These are phyloP conservation scores for Hyphopichia khmerensis DNA, from an alignment of 1,139 yeast genomes.

Conservation along the genomic window DNA sequence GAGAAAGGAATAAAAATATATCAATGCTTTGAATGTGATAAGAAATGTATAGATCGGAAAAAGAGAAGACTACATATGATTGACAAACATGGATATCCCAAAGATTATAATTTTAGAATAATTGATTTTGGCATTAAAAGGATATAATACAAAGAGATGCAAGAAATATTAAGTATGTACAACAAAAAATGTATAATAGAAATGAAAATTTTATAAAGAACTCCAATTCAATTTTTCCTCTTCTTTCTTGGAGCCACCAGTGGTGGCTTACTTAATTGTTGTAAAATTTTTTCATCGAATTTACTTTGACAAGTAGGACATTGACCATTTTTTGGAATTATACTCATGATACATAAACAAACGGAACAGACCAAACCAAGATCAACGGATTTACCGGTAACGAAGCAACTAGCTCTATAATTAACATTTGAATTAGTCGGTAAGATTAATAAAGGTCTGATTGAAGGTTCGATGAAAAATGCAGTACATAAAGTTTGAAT, in stretches of 20 bases:
- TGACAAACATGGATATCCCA: slow-evolving; percentile 50
- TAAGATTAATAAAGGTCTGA: slow-evolving; percentile 69
- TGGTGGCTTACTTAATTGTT: slow-evolving; percentile 50
- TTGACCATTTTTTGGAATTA: slow-evolving; percentile 54
- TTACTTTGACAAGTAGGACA: slow-evolving; percentile 54
- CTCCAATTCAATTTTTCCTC: slow-evolving; percentile 25
- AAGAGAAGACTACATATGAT: slow-evolving; percentile 48
- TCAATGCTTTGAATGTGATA: slow-evolving; percentile 44
- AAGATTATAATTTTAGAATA: slow-evolving; percentile 36
- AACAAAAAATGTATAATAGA: too few relatives aligned
- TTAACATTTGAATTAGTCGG: slow-evolving; percentile 89
- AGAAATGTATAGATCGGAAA: slow-evolving; percentile 27
- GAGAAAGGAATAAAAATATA: slow-evolving; percentile 41
- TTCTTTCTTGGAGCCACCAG: slow-evolving; percentile 43
- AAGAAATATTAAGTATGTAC: not conserved
- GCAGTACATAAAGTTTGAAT: slow-evolving; percentile 67
- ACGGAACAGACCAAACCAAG: slow-evolving; percentile 95
- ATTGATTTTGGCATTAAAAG: slow-evolving; percentile 24
- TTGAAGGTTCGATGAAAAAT: slow-evolving; percentile 77
- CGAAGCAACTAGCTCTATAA: slow-evolving; percentile 90
- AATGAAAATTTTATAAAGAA: too few relatives aligned
- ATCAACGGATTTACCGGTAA: slow-evolving; percentile 86
- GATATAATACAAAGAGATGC: not conserved
- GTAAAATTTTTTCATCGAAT: slow-evolving; percentile 50
- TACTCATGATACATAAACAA: slow-evolving; percentile 79